Percentiles rank a stretch among this genome's conserved stretches.
Evolutionary conservation across 495 filamentous ascomycete genomes (phyloP).

Genomic region (Talaromyces ruber): DNA sequence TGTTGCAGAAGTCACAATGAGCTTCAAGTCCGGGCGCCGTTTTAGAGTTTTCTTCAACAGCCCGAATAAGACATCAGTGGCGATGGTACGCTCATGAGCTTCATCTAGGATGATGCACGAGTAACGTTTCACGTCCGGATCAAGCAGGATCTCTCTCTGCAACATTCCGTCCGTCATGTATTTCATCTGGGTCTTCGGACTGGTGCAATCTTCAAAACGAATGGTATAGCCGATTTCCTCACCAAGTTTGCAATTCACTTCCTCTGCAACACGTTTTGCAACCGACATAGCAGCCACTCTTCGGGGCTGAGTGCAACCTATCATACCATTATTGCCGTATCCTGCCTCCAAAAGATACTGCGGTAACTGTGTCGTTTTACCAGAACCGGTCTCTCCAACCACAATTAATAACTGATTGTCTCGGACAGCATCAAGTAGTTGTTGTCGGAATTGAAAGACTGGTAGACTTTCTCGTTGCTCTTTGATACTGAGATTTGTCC

Average conservation of each 20-base stretch:
- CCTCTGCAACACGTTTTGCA: constrained; percentile 91
- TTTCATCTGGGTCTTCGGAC: constrained; percentile 86
- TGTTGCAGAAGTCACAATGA: constrained; percentile 95
- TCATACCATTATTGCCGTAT: constrained; percentile 81
- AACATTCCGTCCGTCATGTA: constrained; percentile 99
- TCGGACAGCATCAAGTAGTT: constrained; percentile 78
- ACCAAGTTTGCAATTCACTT: constrained; percentile 86
- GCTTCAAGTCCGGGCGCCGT: constrained; percentile 73
- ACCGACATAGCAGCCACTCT: constrained; percentile 97
- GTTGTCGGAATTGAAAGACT: constrained; percentile 81
- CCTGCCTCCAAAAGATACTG: constrained; percentile 93
- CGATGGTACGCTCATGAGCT: constrained; percentile 93
- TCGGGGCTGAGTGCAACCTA: constrained; percentile 94
- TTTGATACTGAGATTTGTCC: constrained; percentile 89
- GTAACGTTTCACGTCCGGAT: constrained; percentile 79
- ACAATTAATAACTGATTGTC: constrained; percentile 92
- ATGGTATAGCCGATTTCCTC: constrained; percentile 96
- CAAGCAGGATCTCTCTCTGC: constrained; percentile 86
- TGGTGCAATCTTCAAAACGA: constrained; percentile 92
- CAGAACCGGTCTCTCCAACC: constrained; percentile 93
- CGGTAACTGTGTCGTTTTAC: constrained; percentile 94
- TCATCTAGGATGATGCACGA: constrained; percentile 98
- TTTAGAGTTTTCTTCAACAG: constrained; percentile 91
- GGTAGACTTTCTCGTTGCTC: constrained; percentile 87
- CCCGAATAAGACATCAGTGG: constrained; percentile 92